These are phyloP conservation scores for Penicillium corylophilum DNA, from an alignment of 2,329 filamentous ascomycete genomes.

Conservation along the genomic window DNA sequence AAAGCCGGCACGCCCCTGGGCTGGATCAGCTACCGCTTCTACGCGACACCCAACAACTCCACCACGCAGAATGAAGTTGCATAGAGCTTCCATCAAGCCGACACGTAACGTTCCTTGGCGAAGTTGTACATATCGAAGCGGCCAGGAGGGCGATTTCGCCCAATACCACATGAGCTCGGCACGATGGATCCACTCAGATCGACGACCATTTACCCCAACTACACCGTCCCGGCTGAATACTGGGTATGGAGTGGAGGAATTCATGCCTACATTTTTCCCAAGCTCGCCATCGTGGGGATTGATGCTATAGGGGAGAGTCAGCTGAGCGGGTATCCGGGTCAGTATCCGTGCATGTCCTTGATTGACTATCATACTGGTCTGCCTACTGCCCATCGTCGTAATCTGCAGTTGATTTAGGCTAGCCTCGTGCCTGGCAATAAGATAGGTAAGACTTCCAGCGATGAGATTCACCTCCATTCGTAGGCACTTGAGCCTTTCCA, in stretches of 20 bases:
- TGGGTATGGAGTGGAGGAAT: neutral
- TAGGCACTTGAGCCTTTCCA: neutral
- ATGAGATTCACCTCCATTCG: neutral
- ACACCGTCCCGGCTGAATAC: neutral
- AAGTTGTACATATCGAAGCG: neutral
- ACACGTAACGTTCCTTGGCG: neutral
- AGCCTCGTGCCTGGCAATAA: neutral
- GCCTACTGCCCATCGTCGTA: neutral
- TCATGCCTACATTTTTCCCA: neutral
- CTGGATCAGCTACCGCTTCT: constrained; percentile 10
- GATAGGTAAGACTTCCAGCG: neutral
- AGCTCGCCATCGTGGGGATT: neutral
- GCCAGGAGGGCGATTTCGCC: neutral
- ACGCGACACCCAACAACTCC: neutral
- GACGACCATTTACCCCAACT: neutral
- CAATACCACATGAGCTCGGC: neutral
- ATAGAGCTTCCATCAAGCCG: neutral
- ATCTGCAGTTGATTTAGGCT: neutral
- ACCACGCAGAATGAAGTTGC: neutral
- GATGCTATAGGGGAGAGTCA: neutral
- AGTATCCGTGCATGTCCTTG: neutral
- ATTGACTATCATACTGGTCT: neutral
- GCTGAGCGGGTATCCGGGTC: neutral
- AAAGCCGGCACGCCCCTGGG: constrained; percentile 4
- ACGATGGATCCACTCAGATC: neutral